A percentile compares a stretch with the other conserved stretches of the same genome.
Conservation (phyloP, 2,329 filamentous ascomycete species). For the Pezicula carpinea region DNA sequence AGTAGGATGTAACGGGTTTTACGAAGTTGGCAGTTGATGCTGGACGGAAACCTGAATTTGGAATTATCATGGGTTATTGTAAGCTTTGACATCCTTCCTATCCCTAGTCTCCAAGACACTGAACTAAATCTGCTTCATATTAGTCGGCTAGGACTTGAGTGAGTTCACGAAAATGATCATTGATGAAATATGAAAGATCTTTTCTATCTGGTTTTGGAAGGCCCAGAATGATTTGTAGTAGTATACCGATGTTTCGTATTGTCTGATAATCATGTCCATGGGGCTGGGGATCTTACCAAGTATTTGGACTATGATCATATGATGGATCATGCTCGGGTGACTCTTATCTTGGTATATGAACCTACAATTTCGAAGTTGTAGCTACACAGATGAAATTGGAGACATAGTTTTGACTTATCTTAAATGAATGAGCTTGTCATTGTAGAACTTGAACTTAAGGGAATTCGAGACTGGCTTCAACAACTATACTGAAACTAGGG, state of each 20-base stretch:
- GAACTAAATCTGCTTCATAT: neutral
- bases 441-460: no score
- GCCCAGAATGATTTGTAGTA: constrained; percentile 18
- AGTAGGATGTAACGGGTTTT: constrained; percentile 96
- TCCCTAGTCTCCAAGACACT: neutral
- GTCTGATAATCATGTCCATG: constrained; percentile 61
- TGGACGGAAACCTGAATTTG: constrained; percentile 48
- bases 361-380: constrained; percentile 33
- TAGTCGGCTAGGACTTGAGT: constrained; percentile 72
- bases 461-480: no score
- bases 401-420: no score
- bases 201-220: neutral
- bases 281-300: constrained; percentile 63
- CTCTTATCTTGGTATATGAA: constrained; percentile 75
- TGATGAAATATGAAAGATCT: constrained; percentile 35
- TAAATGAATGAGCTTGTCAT: no score
- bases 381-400: no score
- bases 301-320: constrained; percentile 78
- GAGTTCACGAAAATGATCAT: constrained; percentile 84
- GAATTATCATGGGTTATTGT: constrained; percentile 9
- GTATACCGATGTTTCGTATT: constrained; percentile 74
- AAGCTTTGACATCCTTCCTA: neutral
- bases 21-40: constrained; percentile 74
- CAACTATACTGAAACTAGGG: no score
- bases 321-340: constrained; percentile 80